Base-by-base conservation (phyloP, 768 basidiomycete species). In the Rhodosporidiobolus sp. region DNA sequence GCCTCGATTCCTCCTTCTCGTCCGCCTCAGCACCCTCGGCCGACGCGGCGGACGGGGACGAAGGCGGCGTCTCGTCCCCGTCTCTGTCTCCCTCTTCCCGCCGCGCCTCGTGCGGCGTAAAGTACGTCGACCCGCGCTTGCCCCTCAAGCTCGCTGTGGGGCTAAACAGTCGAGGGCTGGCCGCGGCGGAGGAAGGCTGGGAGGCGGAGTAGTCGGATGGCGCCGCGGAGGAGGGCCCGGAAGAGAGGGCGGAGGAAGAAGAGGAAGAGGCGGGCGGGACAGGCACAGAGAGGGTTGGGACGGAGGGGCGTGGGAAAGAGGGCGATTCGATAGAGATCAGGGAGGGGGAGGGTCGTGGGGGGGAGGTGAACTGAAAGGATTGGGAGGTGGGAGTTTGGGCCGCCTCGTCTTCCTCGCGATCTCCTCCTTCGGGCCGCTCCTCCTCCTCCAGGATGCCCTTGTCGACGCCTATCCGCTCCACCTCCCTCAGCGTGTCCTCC, bases 401-500 rank as follows among this genome's bases (percentile, higher is more conserved):
- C 38, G 38, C 7, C 38, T 43, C 38, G 8, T 43, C 38, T 14
- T 7, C 38, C 38, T 43, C 38, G n/a, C n/a, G n/a, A n/a, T 24
- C 59, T 45, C 0, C 19, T 22, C 46, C 28, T n/a, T n/a, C n/a
- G n/a, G n/a, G n/a, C n/a, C 45, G 30, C 60, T 26, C 9, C 43
- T 10, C 2, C 46, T 30, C 22, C 30, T 63, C 61, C 11, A 58
- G 1, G 16, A 66, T 3, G 22, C 56, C 56, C 24, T 24, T 9
- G 26, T 58, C 26, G 20, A 43, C 65, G 4, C 46, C 65, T 6
- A 35, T 46, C 26, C 56, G 52, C 35, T 54, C 65, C 2, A 66
- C 26, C 48, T 66, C 63, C 34, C 9, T 24, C 32, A 30, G 3
- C 65, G 57, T 56, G 14, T 24, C 57, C 26, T 67, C 71, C 19